A percentile compares a stretch with the other conserved stretches of the same genome.
Conservation (phyloP, 768 basidiomycete species). For the Tylopilus sp. region DNA sequence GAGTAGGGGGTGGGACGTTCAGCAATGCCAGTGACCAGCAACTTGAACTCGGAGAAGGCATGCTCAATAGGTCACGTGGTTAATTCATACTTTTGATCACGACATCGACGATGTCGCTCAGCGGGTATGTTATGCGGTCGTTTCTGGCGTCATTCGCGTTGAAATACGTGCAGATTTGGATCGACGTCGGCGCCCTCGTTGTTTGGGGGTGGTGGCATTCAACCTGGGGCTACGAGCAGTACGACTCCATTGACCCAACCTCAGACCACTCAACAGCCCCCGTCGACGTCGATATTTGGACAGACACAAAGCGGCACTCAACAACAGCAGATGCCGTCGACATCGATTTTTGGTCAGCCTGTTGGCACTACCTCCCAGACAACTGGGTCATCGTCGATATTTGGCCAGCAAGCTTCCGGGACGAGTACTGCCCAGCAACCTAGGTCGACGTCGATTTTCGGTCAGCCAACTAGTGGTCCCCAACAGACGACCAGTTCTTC, state of each 20-base stretch:
- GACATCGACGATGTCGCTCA: constrained; percentile 18
- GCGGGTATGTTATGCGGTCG: constrained; percentile 13
- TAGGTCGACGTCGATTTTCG: constrained; percentile 20
- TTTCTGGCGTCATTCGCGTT: background rate
- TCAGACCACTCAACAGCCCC: constrained; percentile 21
- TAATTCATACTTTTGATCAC: background rate
- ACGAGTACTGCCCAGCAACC: too few species aligned
- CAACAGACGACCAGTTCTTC: too few species aligned
- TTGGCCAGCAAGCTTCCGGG: too few species aligned
- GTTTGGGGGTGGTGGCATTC: constrained; percentile 20
- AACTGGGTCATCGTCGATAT: too few species aligned
- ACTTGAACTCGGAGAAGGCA: too few species aligned
- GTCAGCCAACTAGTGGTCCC: too few species aligned
- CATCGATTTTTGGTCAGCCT: too few species aligned
- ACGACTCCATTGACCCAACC: constrained; percentile 14
- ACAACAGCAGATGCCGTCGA: constrained; percentile 8
- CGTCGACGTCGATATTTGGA: constrained; percentile 32
- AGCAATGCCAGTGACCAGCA: too few species aligned
- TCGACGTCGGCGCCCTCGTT: constrained; percentile 40
- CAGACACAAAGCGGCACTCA: constrained; percentile 21
- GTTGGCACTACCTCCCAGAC: too few species aligned
- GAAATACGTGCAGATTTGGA: constrained; percentile 26
- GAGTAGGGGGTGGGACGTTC: too few species aligned
- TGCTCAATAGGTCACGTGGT: constrained; percentile 11
- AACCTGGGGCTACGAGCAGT: constrained; percentile 22